Base-by-base conservation (phyloP, 352 stramenopile genomes). In the Phytopythium mirpurense region DNA sequence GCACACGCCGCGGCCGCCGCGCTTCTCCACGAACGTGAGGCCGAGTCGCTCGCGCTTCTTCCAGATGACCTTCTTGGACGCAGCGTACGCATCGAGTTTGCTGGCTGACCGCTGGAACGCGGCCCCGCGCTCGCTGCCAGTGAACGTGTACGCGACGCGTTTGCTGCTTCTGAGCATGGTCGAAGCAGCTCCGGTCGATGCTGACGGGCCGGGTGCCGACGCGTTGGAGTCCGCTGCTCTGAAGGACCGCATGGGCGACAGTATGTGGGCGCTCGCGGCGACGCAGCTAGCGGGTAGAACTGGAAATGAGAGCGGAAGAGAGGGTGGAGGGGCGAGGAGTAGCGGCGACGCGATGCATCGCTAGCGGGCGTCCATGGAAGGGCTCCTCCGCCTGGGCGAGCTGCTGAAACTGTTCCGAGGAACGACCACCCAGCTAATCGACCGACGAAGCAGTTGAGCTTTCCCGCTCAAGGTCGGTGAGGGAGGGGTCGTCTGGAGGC, bases 1-100 rank as follows among this genome's bases (percentile, higher is more conserved):
- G 16, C 59, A 51, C 52, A 83, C 70, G 14, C 54, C 61, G 46
- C 46, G 10, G n/a, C 65, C 62, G 49, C 67, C 59, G 16, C 53
- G 62, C 29, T 60, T 51, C 52, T 83, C 63, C 24, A 73, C 41
- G 51, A 86, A 80, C 24, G 67, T 83, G 37, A 86, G 59, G 34
- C 72, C 74, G 23, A 86, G 60, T 19, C 63, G 70, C 32, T 71
- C 54, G 43, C 74, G 48, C 40, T 81, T 83, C 42, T 57, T 31
- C 74, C 72, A 86, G 40, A 62, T 27, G 8, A 86, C 51, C 48
- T 67, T 67, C 51, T 54, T 74, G 4, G 64, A 56, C 1, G 54
- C 62, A 1, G 68, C 55, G 0, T 67, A 37, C 31, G 75, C 60
- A 5, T 72, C 23, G 44, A 57, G 78, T 37, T 57, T 63, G 24